Evolutionary conservation across 2,329 filamentous ascomycete species (phyloP), one percentile per base, ranked within the genome.

Genomic region (Zymoseptoria brevis): DNA sequence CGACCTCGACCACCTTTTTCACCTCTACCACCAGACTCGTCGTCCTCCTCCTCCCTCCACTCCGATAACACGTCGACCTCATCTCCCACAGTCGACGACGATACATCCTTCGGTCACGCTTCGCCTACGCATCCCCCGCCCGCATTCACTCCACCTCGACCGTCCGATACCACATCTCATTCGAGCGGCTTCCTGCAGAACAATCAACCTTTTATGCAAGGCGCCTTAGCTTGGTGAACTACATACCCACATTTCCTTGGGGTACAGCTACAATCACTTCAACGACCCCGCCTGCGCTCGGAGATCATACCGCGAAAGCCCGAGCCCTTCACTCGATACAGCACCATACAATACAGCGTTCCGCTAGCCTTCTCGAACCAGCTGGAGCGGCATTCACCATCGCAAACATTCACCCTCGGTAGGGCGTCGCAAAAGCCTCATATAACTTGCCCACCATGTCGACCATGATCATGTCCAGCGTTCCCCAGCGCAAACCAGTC

Each of bases 401-500:
- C 35, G 13, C 35, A 45, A 45, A 45, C 35, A 45, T 45, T 45
- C 16, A 45, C 35, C 16, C 6, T 45, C 35, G 13, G 35, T 45
- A 13, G 16, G 13, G 16, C 35, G 16, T 5, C 16, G 5, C 4
- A n/a, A n/a, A 5, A n/a, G 1, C 16, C 35, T 16, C 16, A 13
- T 45, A 45, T 45, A 45, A 54, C 50, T 49, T 21, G 24, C 19
- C 29, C 54, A 57, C 26, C 50, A 60, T 60, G 58, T 56, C 58
- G 22, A 51, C 58, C 13, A 30, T 59, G 49, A 30, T 59, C 30
- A 60, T 60, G 58, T 54, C 50, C 51, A 30, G 21, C 16, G 22
- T 48, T 22, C 55, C 51, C 13, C 51, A 57, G 19, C 51, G 58
- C 52, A 60, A 60, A 51, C 58, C 58, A 6, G 55, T 60, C 35